Conservation (phyloP, 2,329 filamentous ascomycete species). For the Exutisphaerella laricina region DNA sequence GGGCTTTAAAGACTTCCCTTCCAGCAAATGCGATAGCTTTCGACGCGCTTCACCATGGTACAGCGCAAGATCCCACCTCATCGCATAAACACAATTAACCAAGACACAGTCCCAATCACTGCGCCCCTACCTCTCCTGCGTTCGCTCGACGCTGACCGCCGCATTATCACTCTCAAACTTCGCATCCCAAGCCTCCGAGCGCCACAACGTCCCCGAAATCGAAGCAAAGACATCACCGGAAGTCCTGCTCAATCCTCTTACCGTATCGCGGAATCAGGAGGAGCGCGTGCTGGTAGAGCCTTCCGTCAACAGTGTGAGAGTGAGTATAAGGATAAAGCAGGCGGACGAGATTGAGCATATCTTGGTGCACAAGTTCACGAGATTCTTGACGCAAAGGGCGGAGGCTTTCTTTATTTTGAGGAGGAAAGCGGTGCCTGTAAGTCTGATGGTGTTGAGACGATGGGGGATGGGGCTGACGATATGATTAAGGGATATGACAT, state of each 20-base stretch:
- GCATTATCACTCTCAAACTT: slow-evolving; percentile 95
- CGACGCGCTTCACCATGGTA: too few relatives aligned
- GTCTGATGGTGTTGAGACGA: slow-evolving; percentile 19
- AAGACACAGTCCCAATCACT: slow-evolving; percentile 83
- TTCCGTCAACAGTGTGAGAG: slow-evolving; percentile 91
- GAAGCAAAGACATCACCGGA: slow-evolving; percentile 91
- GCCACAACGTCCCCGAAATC: slow-evolving; percentile 97
- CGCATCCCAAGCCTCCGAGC: slow-evolving; percentile 90
- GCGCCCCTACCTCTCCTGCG: slow-evolving; percentile 92
- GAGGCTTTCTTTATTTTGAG: slow-evolving; percentile 96
- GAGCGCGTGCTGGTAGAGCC: slow-evolving; percentile 95
- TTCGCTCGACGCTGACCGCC: slow-evolving; percentile 87
- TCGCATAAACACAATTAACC: too few relatives aligned
- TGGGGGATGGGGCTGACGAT: slow-evolving; percentile 13
- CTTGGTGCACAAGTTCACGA: slow-evolving; percentile 94
- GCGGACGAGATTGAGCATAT: slow-evolving; percentile 99
- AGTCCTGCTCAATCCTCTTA: slow-evolving; percentile 84
- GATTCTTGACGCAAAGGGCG: slow-evolving; percentile 91
- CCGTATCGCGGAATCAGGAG: slow-evolving; percentile 90
- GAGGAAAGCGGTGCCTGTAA: slow-evolving; percentile 88
- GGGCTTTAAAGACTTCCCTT: too few relatives aligned
- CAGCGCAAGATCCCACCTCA: too few relatives aligned
- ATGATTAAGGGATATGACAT: slow-evolving; percentile 81
- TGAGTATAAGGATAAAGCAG: slow-evolving; percentile 99
- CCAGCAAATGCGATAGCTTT: too few relatives aligned